phyloP scores from a whole-genome alignment of 1,284 basidiomycete genomes.

The Dichomitus squalens region DNA sequence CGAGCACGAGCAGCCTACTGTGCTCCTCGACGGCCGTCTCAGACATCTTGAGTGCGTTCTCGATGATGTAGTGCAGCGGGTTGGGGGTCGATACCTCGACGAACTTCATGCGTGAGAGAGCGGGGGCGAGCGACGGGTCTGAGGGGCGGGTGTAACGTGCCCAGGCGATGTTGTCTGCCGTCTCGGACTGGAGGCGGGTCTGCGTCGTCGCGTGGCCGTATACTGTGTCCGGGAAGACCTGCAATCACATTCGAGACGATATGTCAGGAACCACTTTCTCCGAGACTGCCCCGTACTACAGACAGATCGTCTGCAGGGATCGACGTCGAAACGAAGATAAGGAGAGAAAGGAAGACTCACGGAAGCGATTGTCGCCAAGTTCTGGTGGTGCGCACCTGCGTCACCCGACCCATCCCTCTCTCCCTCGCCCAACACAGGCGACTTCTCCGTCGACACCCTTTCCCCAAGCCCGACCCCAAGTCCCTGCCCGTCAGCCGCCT shows the following conservation, averaged over 20 bases:
- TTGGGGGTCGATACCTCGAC: constrained; percentile 50
- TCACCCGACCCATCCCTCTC: constrained; percentile 27
- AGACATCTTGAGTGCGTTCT: constrained; percentile 33
- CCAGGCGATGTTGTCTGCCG: constrained; percentile 44
- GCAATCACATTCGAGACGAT: not conserved
- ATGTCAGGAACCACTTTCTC: constrained; percentile 1
- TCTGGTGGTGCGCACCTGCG: constrained; percentile 36
- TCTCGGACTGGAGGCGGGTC: constrained; percentile 46
- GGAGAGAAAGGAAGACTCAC: constrained; percentile 31
- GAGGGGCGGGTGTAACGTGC: constrained; percentile 41
- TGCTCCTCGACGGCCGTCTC: constrained; percentile 27
- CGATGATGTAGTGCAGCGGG: constrained; percentile 55
- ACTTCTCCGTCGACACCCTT: too few species aligned
- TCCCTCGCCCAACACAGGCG: constrained; percentile 29
- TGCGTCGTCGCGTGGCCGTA: constrained; percentile 45
- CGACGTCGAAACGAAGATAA: not conserved
- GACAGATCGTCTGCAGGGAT: not conserved
- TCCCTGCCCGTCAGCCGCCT: constrained; percentile 40
- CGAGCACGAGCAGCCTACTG: constrained; percentile 58
- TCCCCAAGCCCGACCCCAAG: constrained; percentile 10
- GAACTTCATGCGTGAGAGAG: constrained; percentile 58
- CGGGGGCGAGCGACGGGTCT: constrained; percentile 35
- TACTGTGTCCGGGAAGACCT: constrained; percentile 47
- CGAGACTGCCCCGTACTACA: not conserved
- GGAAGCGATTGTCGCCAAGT: constrained; percentile 46